A percentile compares a stretch with the other conserved stretches of the same genome.
These are phyloP conservation scores for Puccinia triticina DNA, from an alignment of 1,284 basidiomycete species.

Conservation along the genomic window DNA sequence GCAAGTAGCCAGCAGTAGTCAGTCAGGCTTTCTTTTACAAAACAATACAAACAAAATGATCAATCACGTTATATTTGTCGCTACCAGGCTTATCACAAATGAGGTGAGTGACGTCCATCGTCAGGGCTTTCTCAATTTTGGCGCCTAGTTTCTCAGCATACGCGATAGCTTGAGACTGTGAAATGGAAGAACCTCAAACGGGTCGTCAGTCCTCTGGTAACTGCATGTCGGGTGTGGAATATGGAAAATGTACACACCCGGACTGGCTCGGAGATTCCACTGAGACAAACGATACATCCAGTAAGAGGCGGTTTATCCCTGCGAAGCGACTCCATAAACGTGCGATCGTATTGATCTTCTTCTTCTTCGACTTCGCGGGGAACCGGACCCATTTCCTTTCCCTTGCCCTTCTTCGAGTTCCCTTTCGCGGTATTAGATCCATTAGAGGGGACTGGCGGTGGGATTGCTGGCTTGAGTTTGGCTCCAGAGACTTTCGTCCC, in stretches of 20 bases:
- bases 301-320: conserved; percentile 37
- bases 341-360: conserved; percentile 38
- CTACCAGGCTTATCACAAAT: conserved; percentile 50
- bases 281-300: conserved; percentile 44
- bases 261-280: conserved; percentile 43
- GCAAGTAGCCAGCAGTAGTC: conserved; percentile 10
- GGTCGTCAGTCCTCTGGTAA: not conserved
- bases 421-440: not conserved
- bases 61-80: conserved; percentile 45
- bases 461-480: conserved; percentile 45
- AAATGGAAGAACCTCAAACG: not conserved
- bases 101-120: conserved; percentile 44
- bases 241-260: not conserved
- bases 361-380: not conserved
- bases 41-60: not conserved
- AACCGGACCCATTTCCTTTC: conserved; percentile 6
- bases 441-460: not conserved
- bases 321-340: conserved; percentile 42
- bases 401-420: conserved; percentile 17
- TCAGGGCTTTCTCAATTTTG: conserved; percentile 37
- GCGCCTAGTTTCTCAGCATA: conserved; percentile 49
- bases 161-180: conserved; percentile 33
- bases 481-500: conserved; percentile 42
- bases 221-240: not conserved
- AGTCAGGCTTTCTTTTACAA: not conserved